Evolutionary conservation across 108 stramenopile genomes (phyloP).

Genomic region (Nitzschia sp.): DNA sequence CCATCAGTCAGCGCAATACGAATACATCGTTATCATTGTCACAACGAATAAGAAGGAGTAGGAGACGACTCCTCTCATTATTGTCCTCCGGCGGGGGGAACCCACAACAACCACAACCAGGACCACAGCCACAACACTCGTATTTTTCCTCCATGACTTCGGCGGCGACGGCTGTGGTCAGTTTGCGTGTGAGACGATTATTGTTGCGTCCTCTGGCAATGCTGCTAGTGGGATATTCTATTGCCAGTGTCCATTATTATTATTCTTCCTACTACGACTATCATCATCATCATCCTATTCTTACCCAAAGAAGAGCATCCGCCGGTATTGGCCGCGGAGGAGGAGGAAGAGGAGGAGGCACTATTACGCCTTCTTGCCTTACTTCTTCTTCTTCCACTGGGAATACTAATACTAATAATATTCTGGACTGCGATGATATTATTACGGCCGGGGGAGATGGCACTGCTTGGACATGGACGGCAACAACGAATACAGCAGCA

Average conservation of each 20-base stretch:
- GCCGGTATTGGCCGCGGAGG: too few relatives aligned
- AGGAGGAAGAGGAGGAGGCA: too few relatives aligned
- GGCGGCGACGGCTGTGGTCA: not conserved
- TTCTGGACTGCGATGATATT: too few relatives aligned
- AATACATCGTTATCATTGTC: not conserved
- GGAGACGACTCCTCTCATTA: not conserved
- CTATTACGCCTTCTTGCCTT: too few relatives aligned
- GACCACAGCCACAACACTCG: not conserved
- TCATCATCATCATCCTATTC: too few relatives aligned
- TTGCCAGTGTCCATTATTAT: not conserved
- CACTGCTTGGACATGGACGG: not conserved
- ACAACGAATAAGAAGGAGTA: not conserved
- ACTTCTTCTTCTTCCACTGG: not conserved
- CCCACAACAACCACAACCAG: not conserved
- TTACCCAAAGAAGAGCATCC: not conserved
- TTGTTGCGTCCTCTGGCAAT: slow-evolving; percentile 16
- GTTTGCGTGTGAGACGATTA: slow-evolving; percentile 14
- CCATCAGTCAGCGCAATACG: too few relatives aligned
- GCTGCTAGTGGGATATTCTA: slow-evolving; percentile 4
- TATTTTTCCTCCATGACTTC: not conserved
- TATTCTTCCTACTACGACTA: too few relatives aligned
- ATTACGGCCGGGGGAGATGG: too few relatives aligned
- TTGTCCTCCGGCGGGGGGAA: too few relatives aligned
- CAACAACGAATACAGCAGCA: not conserved
- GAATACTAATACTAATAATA: too few relatives aligned